Percentiles rank a stretch among this genome's conserved stretches.
Conservation (phyloP, 768 basidiomycete species). For the Boletus subcaerulescens region DNA sequence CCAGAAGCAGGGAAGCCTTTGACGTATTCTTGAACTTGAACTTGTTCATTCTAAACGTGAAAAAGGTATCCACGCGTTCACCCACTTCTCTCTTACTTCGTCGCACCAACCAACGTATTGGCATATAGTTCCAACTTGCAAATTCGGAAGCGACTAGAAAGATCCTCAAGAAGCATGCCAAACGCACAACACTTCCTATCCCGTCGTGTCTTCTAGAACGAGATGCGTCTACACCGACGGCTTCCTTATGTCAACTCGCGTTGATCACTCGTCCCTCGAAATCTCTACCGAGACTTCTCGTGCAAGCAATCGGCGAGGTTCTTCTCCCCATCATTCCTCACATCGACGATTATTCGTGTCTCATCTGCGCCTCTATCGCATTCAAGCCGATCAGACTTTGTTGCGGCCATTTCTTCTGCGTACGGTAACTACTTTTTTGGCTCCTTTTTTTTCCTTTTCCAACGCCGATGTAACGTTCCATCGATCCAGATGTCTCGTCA, state of each 20-base stretch:
- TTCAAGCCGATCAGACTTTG: constrained; percentile 86
- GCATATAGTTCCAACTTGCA: constrained; percentile 66
- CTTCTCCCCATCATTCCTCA: constrained; percentile 79
- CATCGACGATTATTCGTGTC: constrained; percentile 81
- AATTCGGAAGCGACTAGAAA: constrained; percentile 90
- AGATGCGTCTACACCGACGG: constrained; percentile 8
- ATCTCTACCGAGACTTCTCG: constrained; percentile 60
- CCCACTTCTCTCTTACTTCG: not conserved
- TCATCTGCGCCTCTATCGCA: constrained; percentile 86
- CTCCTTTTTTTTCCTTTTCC: not conserved
- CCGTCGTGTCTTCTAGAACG: constrained; percentile 33
- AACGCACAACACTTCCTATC: constrained; percentile 79
- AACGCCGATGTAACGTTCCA: not conserved
- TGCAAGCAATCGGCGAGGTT: constrained; percentile 79
- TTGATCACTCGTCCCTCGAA: constrained; percentile 27
- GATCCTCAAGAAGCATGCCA: constrained; percentile 92
- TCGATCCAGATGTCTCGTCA: constrained; percentile 61
- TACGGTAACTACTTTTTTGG: constrained; percentile 39
- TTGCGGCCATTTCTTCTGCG: constrained; percentile 80
- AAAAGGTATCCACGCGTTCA: constrained; percentile 51
- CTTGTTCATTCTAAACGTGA: constrained; percentile 72
- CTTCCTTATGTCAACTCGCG: constrained; percentile 32
- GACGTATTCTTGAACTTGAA: constrained; percentile 76
- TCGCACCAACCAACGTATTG: not conserved
- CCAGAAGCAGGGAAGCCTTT: constrained; percentile 57